Percentiles rank a stretch among this genome's conserved stretches.
Conservation (phyloP, 257 asterid genomes). For the Mentha longifolia region DNA sequence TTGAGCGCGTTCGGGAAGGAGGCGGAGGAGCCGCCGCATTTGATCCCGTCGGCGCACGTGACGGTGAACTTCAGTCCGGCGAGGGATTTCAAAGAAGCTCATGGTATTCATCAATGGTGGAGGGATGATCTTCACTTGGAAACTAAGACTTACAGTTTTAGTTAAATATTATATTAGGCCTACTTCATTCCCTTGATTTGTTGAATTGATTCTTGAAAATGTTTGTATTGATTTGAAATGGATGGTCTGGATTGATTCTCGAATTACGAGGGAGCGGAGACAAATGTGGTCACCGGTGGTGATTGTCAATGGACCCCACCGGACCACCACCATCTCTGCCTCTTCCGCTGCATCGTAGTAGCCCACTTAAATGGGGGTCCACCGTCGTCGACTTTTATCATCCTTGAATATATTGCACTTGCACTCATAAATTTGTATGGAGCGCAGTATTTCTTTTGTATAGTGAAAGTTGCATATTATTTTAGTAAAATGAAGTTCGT, state of each 20-base stretch:
- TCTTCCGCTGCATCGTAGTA: neutral
- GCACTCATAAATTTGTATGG: too few species aligned
- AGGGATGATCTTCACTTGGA: constrained; percentile 56
- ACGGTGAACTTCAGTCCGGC: constrained; percentile 58
- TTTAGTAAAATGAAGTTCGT: neutral
- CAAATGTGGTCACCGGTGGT: constrained; percentile 28
- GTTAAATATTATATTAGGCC: neutral
- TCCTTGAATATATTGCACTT: neutral
- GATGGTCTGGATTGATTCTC: constrained; percentile 1
- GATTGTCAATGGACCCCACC: constrained; percentile 15
- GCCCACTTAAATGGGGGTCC: neutral
- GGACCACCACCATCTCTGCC: neutral
- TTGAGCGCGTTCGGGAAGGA: constrained; percentile 65
- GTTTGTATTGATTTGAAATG: neutral
- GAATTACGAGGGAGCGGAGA: constrained; percentile 30
- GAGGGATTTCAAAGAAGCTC: constrained; percentile 70
- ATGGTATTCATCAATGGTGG: constrained; percentile 99
- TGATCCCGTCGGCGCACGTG: constrained; percentile 79
- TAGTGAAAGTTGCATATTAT: neutral
- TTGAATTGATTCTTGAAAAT: constrained; percentile 18
- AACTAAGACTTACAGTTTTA: constrained; percentile 50
- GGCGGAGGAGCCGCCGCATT: constrained; percentile 77
- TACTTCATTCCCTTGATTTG: constrained; percentile 19
- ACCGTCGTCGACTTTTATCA: neutral
- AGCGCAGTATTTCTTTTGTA: neutral